These are phyloP conservation scores for Rhizoclosmatium hyalinum DNA, from an alignment of 371 early-diverging fungal genomes.

Conservation along the genomic window DNA sequence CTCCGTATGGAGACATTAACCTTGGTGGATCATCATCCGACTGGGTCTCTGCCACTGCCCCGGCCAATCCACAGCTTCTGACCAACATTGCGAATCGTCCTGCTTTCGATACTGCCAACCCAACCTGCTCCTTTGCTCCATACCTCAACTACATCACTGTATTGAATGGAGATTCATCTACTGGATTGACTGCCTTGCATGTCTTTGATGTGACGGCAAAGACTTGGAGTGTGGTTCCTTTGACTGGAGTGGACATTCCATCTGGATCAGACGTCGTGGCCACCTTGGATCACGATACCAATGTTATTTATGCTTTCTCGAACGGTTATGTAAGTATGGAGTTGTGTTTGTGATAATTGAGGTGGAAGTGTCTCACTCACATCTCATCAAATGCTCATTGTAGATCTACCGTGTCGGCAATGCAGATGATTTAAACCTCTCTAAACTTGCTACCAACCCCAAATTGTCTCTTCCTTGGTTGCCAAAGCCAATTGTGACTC, in stretches of 20 bases:
- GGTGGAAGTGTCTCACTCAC: neutral
- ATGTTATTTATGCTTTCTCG: conserved; percentile 29
- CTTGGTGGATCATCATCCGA: conserved; percentile 12
- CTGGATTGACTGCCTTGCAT: conserved; percentile 11
- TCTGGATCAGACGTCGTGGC: neutral
- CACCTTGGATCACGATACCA: conserved; percentile 27
- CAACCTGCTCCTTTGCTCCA: conserved; percentile 6
- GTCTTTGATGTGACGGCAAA: neutral
- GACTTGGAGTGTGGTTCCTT: conserved; percentile 13
- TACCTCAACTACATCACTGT: conserved; percentile 11
- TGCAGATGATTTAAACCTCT: conserved; percentile 13
- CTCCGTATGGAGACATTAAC: conserved; percentile 29
- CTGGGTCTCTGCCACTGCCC: conserved; percentile 17
- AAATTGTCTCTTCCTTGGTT: conserved; percentile 1
- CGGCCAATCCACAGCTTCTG: neutral
- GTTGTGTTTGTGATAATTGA: neutral
- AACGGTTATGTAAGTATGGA: neutral
- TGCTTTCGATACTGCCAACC: conserved; percentile 21
- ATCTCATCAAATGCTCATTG: neutral
- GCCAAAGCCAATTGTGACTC: neutral
- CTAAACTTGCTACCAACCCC: neutral
- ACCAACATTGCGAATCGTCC: conserved; percentile 21
- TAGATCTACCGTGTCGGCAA: conserved; percentile 18
- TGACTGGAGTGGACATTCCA: conserved; percentile 9
- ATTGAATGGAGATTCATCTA: conserved; percentile 18